Evolutionary conservation across 2,329 filamentous ascomycete species (phyloP).

Genomic region (Acarospora socialis): DNA sequence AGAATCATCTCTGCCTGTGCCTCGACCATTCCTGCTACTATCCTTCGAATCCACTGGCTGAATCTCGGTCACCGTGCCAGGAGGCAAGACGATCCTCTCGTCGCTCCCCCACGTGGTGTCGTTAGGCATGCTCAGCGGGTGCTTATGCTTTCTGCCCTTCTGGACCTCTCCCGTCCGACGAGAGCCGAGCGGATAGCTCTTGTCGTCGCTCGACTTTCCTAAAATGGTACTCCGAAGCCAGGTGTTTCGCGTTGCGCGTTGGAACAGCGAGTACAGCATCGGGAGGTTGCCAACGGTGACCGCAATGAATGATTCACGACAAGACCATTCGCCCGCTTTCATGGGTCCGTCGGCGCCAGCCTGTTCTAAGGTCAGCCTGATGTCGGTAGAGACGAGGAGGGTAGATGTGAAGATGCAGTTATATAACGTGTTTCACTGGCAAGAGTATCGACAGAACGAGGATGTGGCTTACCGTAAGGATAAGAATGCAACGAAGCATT

Average conservation of each 20-base stretch:
- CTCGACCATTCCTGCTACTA: no score
- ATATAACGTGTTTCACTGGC: no score
- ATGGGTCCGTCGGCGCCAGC: conserved; percentile 25
- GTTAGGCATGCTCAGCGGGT: conserved; percentile 5
- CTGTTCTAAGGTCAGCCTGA: conserved; percentile 10
- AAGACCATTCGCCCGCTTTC: conserved; percentile 30
- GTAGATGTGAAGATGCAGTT: neutral
- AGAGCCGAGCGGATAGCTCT: conserved; percentile 2
- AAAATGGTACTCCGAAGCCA: no score
- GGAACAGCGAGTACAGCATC: conserved; percentile 29
- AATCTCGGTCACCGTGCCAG: no score
- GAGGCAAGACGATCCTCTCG: conserved; percentile 3
- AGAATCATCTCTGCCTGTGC: no score
- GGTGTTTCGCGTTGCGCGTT: no score
- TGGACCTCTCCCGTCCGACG: neutral
- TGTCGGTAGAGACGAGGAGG: neutral
- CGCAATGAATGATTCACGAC: conserved; percentile 32
- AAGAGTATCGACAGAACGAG: no score
- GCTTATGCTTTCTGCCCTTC: conserved; percentile 1
- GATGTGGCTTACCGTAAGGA: conserved; percentile 27
- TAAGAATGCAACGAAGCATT: conserved; percentile 39
- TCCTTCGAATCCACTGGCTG: no score
- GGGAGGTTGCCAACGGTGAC: conserved; percentile 30
- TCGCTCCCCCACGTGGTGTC: conserved; percentile 4
- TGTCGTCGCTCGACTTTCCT: neutral